Conservation (phyloP, 176 grass and related monocot genomes). For the Urochloa ruziziensis region DNA sequence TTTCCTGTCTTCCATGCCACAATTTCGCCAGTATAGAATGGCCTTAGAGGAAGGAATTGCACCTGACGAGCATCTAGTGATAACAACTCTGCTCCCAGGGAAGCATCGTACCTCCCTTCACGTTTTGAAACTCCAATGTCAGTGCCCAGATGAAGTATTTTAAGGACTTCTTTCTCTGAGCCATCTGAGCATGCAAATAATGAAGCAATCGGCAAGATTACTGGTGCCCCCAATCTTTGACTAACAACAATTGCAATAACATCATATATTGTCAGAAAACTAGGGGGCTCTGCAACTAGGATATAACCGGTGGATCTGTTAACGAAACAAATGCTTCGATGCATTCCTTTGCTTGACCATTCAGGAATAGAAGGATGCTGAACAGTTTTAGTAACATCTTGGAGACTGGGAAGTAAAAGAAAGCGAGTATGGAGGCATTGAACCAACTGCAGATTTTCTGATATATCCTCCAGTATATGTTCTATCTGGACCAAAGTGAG, state of each 20-base stretch:
- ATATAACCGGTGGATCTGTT: constrained; percentile 67
- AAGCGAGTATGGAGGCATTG: constrained; percentile 74
- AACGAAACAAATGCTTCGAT: constrained; percentile 70
- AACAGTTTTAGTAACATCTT: constrained; percentile 63
- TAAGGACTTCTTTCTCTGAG: constrained; percentile 75
- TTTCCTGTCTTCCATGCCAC: constrained; percentile 90
- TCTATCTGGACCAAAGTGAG: constrained; percentile 58
- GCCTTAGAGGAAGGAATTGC: constrained; percentile 92
- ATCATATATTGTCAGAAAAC: constrained; percentile 86
- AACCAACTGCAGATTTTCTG: constrained; percentile 73
- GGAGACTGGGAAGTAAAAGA: constrained; percentile 61
- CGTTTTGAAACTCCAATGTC: constrained; percentile 51
- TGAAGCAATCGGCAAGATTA: constrained; percentile 71
- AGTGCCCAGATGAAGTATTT: constrained; percentile 64
- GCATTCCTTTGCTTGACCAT: constrained; percentile 69
- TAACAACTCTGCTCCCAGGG: constrained; percentile 71
- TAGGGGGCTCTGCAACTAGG: constrained; percentile 84
- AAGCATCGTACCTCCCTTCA: constrained; percentile 53
- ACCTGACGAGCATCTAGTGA: constrained; percentile 90
- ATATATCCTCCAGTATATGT: constrained; percentile 58
- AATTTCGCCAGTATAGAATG: constrained; percentile 90
- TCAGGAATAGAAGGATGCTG: constrained; percentile 55
- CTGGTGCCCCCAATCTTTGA: constrained; percentile 60
- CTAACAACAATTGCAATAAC: constrained; percentile 71
- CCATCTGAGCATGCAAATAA: constrained; percentile 82